These are phyloP conservation scores for Pseudopithomyces chartarum DNA, from an alignment of 2,329 filamentous ascomycete genomes.

Conservation along the genomic window DNA sequence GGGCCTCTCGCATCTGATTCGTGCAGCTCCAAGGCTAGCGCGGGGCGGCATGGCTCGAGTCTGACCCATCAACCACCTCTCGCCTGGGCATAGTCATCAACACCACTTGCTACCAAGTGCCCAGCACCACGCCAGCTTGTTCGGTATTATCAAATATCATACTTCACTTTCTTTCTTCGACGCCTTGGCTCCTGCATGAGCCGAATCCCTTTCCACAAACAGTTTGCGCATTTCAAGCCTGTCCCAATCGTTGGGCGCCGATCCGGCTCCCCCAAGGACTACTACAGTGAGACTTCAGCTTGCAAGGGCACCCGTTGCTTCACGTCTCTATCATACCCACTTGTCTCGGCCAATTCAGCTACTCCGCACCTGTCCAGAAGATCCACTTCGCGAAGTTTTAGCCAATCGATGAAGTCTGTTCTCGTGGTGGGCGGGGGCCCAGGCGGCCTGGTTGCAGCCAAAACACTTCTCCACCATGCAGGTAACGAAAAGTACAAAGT, in stretches of 20 bases:
- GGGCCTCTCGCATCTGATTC: not conserved
- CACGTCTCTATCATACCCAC: not conserved
- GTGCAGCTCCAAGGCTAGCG: not conserved
- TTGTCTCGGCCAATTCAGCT: not conserved
- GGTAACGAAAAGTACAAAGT: constrained; percentile 63
- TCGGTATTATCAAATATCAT: not conserved
- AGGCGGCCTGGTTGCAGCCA: constrained; percentile 56
- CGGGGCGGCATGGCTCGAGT: not conserved
- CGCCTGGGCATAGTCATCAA: not conserved
- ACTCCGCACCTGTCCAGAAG: not conserved
- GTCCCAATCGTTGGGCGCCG: not conserved
- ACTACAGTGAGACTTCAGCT: no score
- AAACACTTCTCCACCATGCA: constrained; percentile 69
- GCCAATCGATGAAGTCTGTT: constrained; percentile 37
- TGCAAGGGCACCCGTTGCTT: no score
- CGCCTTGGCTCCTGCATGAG: no score
- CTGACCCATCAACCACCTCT: not conserved
- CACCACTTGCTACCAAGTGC: not conserved
- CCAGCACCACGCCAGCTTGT: no score
- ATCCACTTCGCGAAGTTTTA: not conserved
- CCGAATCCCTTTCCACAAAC: not conserved
- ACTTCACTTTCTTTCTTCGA: not conserved
- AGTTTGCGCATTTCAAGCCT: not conserved
- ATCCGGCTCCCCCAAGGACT: no score
- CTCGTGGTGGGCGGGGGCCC: constrained; percentile 53